phyloP scores from a whole-genome alignment of 179 eudicot genomes.

The Sideroxylon spinosum region DNA sequence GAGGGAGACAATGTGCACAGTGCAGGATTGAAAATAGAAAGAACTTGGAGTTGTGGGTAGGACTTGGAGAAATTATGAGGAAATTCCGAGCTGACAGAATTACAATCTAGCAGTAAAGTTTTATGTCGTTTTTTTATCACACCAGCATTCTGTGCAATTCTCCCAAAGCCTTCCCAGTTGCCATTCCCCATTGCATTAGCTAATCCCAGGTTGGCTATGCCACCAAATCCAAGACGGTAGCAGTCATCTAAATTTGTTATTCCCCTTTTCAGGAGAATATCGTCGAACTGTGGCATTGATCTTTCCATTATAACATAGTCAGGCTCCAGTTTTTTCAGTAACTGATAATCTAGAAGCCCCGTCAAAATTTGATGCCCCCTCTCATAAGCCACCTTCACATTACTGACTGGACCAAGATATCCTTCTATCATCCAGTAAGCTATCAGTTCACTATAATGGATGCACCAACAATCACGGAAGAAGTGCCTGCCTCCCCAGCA shows the following conservation, averaged over 20 bases:
- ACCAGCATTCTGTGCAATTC: conserved; percentile 7
- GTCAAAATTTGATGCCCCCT: conserved; percentile 29
- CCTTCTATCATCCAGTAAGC: conserved; percentile 45
- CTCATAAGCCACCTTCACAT: conserved; percentile 23
- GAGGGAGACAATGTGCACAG: background rate
- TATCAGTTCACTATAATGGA: conserved; percentile 36
- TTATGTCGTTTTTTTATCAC: conserved; percentile 10
- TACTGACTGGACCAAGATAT: conserved; percentile 18
- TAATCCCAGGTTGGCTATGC: conserved; percentile 20
- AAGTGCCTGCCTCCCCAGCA: conserved; percentile 13
- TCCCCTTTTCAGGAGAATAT: conserved; percentile 5
- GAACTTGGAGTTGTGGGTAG: conserved; percentile 10
- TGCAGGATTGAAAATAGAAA: conserved; percentile 19
- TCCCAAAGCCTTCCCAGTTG: conserved; percentile 19
- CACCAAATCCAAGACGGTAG: conserved; percentile 4
- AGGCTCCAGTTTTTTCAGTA: conserved; percentile 18
- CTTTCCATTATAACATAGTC: conserved; percentile 17
- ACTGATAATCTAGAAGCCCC: conserved; percentile 24
- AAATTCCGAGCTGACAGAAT: conserved; percentile 7
- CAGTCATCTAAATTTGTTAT: background rate
- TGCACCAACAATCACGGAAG: conserved; percentile 6
- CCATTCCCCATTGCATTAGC: conserved; percentile 13
- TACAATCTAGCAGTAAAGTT: conserved; percentile 23
- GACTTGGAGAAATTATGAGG: background rate
- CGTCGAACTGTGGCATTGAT: background rate